A percentile compares a stretch with the other conserved stretches of the same genome.
These are phyloP conservation scores for Candida ascalaphidarum DNA, from an alignment of 805 yeast genomes.

Conservation along the genomic window DNA sequence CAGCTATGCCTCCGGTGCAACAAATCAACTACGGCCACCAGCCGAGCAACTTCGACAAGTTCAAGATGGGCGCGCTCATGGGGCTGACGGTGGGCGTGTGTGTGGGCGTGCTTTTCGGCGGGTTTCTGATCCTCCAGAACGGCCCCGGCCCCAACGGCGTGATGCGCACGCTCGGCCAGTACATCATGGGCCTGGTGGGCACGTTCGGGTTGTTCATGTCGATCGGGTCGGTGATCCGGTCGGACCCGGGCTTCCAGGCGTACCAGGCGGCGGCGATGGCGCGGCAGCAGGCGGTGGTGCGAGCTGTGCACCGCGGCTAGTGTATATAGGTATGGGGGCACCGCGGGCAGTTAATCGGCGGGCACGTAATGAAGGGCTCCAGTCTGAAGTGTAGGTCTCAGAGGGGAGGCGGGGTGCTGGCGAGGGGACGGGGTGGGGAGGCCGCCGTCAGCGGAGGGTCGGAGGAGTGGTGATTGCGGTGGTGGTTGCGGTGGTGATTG, in stretches of 20 bases:
- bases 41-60: constrained; percentile 89
- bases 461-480: constrained; percentile 2
- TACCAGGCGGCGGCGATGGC: constrained; percentile 9
- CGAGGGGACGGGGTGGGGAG: not conserved
- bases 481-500: not conserved
- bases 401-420: not conserved
- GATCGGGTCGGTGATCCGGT: constrained; percentile 85
- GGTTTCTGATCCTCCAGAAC: constrained; percentile 78
- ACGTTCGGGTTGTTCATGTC: constrained; percentile 96
- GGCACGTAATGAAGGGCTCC: no score
- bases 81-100: constrained; percentile 90
- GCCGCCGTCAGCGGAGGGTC: no score
- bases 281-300: constrained; percentile 11
- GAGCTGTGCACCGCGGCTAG: constrained; percentile 16
- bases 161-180: constrained; percentile 93
- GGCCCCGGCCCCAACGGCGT: constrained; percentile 99
- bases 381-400: not conserved
- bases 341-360: no score
- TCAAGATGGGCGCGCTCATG: constrained; percentile 98
- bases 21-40: constrained; percentile 52
- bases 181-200: constrained; percentile 92
- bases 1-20: constrained; percentile 55
- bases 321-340: constrained; percentile 2
- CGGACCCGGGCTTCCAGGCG: constrained; percentile 40
- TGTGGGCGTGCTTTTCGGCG: constrained; percentile 91